Evolutionary conservation across 257 asterid species (phyloP), one percentile per base, ranked within the genome.

Genomic region (Apocynum venetum): DNA sequence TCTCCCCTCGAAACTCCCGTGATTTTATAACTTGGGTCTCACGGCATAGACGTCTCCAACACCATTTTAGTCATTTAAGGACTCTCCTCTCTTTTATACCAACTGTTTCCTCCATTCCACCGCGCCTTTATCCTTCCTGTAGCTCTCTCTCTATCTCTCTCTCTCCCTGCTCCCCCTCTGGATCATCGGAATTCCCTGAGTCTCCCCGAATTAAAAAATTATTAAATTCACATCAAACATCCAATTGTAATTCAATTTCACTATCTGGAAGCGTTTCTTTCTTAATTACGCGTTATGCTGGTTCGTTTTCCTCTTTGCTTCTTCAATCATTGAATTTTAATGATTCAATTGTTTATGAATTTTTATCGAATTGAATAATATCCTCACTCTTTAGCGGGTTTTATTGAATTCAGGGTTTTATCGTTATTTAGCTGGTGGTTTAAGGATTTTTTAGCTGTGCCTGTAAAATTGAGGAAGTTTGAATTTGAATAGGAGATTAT

Each of bases 21-120:
- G 79, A 74, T n/a, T 65, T 70, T 70, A 74, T 73, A 48, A 74
- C 91, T 86, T 91, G 93, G 71, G 46, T 75, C 72, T 14, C 31
- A 87, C 86, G 91, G 72, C 82, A 86, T 69, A 71, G 12, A 48
- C 17, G 1, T 17, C 60, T 41, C 71, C 9, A 44, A 53, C 83
- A 80, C 82, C 88, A 77, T 81, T 86, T 81, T 75, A 64, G 95
- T 89, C 86, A 75, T 87, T 91, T 88, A 74, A 35, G 59, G 0
- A 53, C 5, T 25, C 14, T 20, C 71, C 82, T 40, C 76, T 31
- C 46, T 57, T 71, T 71, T 56, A 48, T 53, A 71, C 56, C 80
- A 67, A 46, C 72, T 73, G 8, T 13, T 51, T 65, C 82, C 71
- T 52, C 11, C 15, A 9, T 40, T 74, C 76, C 55, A 20, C 76